Conservation (phyloP, 2,329 filamentous ascomycete genomes). For the Salinomyces thailandicus region DNA sequence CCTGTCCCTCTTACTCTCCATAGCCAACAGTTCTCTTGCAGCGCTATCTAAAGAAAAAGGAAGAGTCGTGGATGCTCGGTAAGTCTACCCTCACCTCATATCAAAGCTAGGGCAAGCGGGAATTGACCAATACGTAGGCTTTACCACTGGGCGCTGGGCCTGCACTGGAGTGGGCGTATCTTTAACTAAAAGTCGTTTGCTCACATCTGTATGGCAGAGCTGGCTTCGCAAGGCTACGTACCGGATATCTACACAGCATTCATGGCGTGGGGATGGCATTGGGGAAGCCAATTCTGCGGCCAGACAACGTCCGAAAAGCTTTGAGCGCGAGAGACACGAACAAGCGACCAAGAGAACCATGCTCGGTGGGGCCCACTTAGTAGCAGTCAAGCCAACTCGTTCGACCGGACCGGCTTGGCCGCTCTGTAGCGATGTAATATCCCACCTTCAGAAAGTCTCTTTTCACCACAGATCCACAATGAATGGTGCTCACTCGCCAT, state of each 20-base stretch:
- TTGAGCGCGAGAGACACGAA: too few species aligned
- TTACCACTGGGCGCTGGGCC: slow-evolving; percentile 50
- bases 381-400: too few species aligned
- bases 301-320: too few species aligned
- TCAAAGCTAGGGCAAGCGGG: background rate
- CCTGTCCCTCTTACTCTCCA: background rate
- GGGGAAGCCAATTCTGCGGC: slow-evolving; percentile 11
- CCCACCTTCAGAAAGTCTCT: too few species aligned
- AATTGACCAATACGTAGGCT: slow-evolving; percentile 32
- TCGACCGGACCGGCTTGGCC: too few species aligned
- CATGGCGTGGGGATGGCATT: slow-evolving; percentile 23
- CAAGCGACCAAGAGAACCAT: too few species aligned
- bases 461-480: too few species aligned
- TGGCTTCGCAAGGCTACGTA: slow-evolving; percentile 19
- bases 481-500: too few species aligned
- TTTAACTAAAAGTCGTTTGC: slow-evolving; percentile 19
- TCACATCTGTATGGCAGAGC: slow-evolving; percentile 13
- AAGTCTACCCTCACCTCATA: slow-evolving; percentile 7
- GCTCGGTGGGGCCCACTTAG: too few species aligned
- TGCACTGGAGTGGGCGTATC: slow-evolving; percentile 34
- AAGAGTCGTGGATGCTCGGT: slow-evolving; percentile 42
- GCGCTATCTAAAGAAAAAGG: slow-evolving; percentile 36
- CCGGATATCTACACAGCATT: slow-evolving; percentile 25
- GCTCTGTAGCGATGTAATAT: too few species aligned
- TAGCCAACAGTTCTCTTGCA: slow-evolving; percentile 7